Evolutionary conservation across 164 flowering plant species (phyloP), one percentile per base, ranked within the genome.

Genomic region (Nymphaea colorata): DNA sequence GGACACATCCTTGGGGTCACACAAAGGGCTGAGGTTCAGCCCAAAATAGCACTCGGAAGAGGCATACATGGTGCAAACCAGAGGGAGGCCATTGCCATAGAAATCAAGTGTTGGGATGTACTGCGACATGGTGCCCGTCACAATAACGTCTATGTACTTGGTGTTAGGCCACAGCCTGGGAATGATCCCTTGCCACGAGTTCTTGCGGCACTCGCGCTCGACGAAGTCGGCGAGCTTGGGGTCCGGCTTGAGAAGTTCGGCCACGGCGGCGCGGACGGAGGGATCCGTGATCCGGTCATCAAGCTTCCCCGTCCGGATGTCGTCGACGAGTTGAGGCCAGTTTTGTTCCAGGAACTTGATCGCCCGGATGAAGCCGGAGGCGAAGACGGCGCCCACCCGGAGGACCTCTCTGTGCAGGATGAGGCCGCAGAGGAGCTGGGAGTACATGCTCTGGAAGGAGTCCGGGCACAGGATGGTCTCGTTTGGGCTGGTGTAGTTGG

Each of bases 101-200:
- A 78, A 86, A 47, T 86, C 83, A 2, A 93, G 76, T 0, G 88
- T 72, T 3, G 98, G 95, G 51, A 90, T 82, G 51, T 93, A 93
- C 61, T 90, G 96, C 4, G 96, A 81, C 96, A 93, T 93, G 41
- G 96, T 76, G 7, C 95, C 95, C 1, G 96, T 93, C 7, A 93
- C 87, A 14, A 92, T 87, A 6, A 88, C 96, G 72, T 90, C 94
- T 64, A 92, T 81, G 75, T 83, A 90, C 87, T 88, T 92, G 12
- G 96, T 85, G 25, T 72, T 85, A 4, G 98, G 98, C 96, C 96
- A 92, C 15, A 92, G 75, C 5, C 43, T 75, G 16, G 82, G 76
- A 51, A 92, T 17, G 43, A 92, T 85, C 3, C 94, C 96, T 70
- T 80, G 83, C 98, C 98, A 92, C n/a, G 85, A 79, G 14, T 67